Conservation (phyloP, 106 monocot species). For the Dendrobium catenatum region DNA sequence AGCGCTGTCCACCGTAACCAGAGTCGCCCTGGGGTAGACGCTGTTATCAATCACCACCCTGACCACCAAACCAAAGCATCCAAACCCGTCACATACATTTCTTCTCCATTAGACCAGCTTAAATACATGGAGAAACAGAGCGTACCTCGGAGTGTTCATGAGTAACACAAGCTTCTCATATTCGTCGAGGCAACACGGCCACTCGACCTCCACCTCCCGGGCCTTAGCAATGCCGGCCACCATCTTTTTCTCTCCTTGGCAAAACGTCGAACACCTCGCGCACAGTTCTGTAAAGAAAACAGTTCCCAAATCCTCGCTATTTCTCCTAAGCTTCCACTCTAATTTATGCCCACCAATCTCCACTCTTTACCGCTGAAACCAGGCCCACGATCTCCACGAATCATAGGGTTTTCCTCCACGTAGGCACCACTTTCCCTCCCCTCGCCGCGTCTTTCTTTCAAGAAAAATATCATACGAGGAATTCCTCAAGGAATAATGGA, state of each 20-base stretch:
- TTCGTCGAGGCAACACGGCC: constrained; percentile 6
- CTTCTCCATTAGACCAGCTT: no score
- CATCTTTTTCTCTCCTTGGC: neutral
- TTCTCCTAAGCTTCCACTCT: neutral
- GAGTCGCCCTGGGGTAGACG: constrained; percentile 1
- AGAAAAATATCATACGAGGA: neutral
- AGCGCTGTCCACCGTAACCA: constrained; percentile 19
- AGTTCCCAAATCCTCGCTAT: neutral
- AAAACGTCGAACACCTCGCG: neutral
- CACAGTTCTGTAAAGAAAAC: no score
- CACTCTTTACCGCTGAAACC: neutral
- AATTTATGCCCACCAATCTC: neutral
- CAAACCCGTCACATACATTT: neutral
- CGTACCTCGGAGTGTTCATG: constrained; percentile 14
- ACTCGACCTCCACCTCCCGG: neutral
- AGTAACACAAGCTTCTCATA: constrained; percentile 14
- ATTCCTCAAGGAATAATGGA: neutral
- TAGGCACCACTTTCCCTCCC: neutral
- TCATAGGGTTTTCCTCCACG: neutral
- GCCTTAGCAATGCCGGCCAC: neutral
- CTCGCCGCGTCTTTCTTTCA: constrained; percentile 1
- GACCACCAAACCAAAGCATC: neutral
- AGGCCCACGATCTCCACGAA: neutral
- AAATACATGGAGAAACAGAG: neutral
- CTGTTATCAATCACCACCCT: constrained; percentile 16